Percentiles rank a stretch among this genome's conserved stretches.
phyloP scores from a whole-genome alignment of 495 filamentous ascomycete genomes.

The Oidiodendron maius region DNA sequence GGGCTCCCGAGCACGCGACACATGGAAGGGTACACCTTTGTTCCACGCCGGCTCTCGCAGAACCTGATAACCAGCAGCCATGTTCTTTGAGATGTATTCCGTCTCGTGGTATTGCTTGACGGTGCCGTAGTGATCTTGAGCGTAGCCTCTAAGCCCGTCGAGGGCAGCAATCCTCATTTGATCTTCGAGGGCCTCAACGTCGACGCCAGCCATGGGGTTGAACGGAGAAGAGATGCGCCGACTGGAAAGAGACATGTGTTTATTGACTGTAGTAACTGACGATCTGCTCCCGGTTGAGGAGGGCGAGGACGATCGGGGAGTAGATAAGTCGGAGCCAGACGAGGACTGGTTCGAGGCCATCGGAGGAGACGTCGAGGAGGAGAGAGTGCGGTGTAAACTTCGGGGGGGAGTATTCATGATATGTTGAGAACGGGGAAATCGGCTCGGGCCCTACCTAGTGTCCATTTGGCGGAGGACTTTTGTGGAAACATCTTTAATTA shows the following conservation, averaged over 20 bases:
- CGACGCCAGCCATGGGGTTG: slow-evolving; percentile 49
- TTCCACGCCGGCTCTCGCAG: slow-evolving; percentile 52
- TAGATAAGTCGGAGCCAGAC: slow-evolving; percentile 43
- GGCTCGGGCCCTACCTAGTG: neutral
- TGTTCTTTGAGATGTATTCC: slow-evolving; percentile 39
- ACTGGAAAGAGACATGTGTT: slow-evolving; percentile 46
- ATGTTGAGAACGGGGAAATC: neutral
- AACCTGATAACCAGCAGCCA: slow-evolving; percentile 49
- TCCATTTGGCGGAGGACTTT: slow-evolving; percentile 2
- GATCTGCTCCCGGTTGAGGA: slow-evolving; percentile 39
- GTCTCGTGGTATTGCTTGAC: slow-evolving; percentile 44
- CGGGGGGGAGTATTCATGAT: slow-evolving; percentile 1
- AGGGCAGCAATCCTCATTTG: slow-evolving; percentile 47
- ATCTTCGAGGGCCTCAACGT: slow-evolving; percentile 45
- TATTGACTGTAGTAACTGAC: slow-evolving; percentile 45
- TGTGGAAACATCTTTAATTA: no score
- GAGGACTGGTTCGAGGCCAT: slow-evolving; percentile 41
- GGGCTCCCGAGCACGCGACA: neutral
- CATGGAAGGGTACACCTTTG: slow-evolving; percentile 35
- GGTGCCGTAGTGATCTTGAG: slow-evolving; percentile 42
- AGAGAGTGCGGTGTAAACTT: slow-evolving; percentile 9
- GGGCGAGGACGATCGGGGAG: slow-evolving; percentile 47
- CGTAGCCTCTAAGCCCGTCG: slow-evolving; percentile 45
- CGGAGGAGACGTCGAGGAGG: slow-evolving; percentile 21
- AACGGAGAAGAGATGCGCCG: slow-evolving; percentile 38